These are phyloP conservation scores for Candida smagusa DNA, from an alignment of 1,139 yeast genomes.

Conservation along the genomic window DNA sequence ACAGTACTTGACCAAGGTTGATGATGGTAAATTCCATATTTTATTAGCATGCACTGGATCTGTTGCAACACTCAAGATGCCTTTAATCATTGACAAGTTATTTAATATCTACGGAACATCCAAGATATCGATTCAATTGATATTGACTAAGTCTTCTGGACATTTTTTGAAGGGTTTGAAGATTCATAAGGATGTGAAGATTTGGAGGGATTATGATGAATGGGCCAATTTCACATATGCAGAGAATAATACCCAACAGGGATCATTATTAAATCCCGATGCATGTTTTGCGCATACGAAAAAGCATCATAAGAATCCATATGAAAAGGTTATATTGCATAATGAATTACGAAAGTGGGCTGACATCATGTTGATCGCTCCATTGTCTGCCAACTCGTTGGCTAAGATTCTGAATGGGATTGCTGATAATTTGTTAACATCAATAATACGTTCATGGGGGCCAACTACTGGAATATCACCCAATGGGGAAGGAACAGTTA, in stretches of 20 bases:
- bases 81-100: conserved; percentile 77
- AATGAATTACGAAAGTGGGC: conserved; percentile 95
- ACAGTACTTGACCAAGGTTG: conserved; percentile 65
- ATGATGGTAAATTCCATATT: conserved; percentile 81
- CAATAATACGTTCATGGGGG: conserved; percentile 89
- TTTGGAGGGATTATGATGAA: conserved; percentile 94
- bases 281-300: conserved; percentile 3
- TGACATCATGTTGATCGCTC: conserved; percentile 85
- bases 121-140: conserved; percentile 77
- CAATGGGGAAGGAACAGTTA: conserved; percentile 15
- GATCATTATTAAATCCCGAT: conserved; percentile 5
- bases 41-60: conserved; percentile 93
- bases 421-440: conserved; percentile 82
- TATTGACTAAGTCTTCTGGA: conserved; percentile 79
- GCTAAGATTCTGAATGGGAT: conserved; percentile 90
- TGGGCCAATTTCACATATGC: conserved; percentile 57
- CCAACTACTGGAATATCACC: conserved; percentile 32
- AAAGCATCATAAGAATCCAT: conserved; percentile 38
- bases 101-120: conserved; percentile 70
- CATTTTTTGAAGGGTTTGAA: conserved; percentile 79
- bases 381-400: conserved; percentile 88
- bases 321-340: conserved; percentile 60
- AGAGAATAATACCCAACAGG: conserved; percentile 1
- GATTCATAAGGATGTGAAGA: conserved; percentile 76
- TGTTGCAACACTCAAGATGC: conserved; percentile 92